A percentile compares a stretch with the other conserved stretches of the same genome.
Conservation (phyloP, 495 filamentous ascomycete genomes). For the Penicillium antarcticum region DNA sequence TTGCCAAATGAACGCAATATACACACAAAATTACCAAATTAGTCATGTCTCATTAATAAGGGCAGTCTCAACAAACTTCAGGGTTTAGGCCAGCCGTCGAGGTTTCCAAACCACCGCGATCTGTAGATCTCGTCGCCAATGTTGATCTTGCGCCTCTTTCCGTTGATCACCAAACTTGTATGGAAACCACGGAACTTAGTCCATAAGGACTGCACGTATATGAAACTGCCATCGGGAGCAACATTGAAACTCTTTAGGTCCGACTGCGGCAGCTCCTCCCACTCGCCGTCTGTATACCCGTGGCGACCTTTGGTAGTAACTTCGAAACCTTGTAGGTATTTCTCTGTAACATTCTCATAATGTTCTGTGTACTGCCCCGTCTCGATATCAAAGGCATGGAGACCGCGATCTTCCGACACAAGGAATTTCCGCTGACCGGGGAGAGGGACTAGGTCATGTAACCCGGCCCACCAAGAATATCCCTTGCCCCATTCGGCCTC, state of each 20-base stretch:
- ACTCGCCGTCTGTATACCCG: conserved; percentile 14
- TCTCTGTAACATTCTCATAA: conserved; percentile 14
- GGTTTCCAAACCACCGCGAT: conserved; percentile 25
- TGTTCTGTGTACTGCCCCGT: background rate
- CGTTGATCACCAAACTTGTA: conserved; percentile 22
- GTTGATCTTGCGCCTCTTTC: conserved; percentile 17
- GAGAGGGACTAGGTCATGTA: conserved; percentile 18
- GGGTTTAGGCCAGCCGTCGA: conserved; percentile 28
- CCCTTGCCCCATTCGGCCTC: conserved; percentile 24
- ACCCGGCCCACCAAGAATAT: conserved; percentile 26
- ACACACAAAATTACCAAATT: too few species aligned
- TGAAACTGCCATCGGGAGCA: conserved; percentile 24
- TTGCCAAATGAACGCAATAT: too few species aligned
- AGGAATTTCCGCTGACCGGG: conserved; percentile 1
- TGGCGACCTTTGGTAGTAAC: conserved; percentile 23
- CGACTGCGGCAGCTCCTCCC: conserved; percentile 19
- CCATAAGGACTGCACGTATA: conserved; percentile 31
- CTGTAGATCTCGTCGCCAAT: conserved; percentile 27
- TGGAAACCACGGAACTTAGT: conserved; percentile 21
- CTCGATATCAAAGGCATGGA: conserved; percentile 2
- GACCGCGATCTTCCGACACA: conserved; percentile 1
- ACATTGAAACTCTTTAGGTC: conserved; percentile 29
- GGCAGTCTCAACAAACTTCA: background rate
- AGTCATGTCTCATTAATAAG: too few species aligned
- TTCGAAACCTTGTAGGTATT: conserved; percentile 26